phyloP scores from a whole-genome alignment of 768 basidiomycete species.

The Pholiota microspora region DNA sequence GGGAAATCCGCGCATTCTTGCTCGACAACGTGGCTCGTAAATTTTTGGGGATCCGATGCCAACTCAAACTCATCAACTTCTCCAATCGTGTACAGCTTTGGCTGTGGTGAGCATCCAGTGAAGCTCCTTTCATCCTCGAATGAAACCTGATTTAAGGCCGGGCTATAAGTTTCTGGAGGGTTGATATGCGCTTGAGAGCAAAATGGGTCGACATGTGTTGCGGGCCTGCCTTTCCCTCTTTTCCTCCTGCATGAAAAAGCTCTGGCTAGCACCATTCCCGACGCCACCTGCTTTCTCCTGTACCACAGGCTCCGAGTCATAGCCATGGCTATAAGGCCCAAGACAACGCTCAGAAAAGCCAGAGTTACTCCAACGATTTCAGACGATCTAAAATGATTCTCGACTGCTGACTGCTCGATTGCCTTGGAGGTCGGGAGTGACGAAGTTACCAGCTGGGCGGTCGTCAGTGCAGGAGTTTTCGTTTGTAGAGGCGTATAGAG shows the following conservation, averaged over 20 bases:
- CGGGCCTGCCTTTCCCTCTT: background rate
- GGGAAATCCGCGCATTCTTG: background rate
- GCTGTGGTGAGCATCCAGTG: background rate
- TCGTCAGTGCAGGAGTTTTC: too few relatives aligned
- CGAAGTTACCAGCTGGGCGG: too few relatives aligned
- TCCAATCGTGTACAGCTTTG: background rate
- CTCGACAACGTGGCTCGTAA: background rate
- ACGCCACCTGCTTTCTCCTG: slow-evolving; percentile 6
- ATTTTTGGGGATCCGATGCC: background rate
- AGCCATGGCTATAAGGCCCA: slow-evolving; percentile 9
- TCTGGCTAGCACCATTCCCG: slow-evolving; percentile 11
- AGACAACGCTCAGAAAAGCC: slow-evolving; percentile 12
- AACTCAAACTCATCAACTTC: background rate
- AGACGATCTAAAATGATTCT: background rate
- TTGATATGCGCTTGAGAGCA: background rate
- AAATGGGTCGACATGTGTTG: background rate
- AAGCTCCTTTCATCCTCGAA: background rate
- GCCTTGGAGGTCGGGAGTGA: background rate
- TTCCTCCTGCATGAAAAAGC: slow-evolving; percentile 9
- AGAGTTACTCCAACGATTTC: slow-evolving; percentile 9
- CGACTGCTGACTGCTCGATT: background rate
- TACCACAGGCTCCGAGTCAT: slow-evolving; percentile 8
- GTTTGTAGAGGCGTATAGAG: background rate
- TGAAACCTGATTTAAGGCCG: background rate
- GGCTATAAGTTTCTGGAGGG: background rate